A percentile compares a stretch with the other conserved stretches of the same genome.
phyloP scores from a whole-genome alignment of 1,284 basidiomycete genomes.

The Hypsizygus ulmarius region DNA sequence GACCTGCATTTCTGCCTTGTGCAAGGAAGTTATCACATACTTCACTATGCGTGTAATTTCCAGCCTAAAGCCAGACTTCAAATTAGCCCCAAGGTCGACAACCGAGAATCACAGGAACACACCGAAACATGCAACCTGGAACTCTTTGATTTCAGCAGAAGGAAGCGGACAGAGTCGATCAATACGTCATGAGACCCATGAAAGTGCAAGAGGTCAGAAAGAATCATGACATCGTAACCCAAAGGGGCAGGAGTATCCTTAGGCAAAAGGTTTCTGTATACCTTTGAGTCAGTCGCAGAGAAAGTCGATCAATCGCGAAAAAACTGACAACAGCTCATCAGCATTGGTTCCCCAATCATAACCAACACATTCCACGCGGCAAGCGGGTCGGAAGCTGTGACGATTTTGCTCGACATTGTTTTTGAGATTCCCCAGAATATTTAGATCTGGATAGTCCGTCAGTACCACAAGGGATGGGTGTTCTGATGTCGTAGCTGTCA shows the following conservation, averaged over 20 bases:
- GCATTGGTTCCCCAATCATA: constrained; percentile 64
- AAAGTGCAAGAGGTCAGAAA: constrained; percentile 72
- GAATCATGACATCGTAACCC: constrained; percentile 57
- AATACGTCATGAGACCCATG: constrained; percentile 57
- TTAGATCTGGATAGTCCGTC: constrained; percentile 67
- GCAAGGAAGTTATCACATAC: constrained; percentile 57
- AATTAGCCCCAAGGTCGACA: neutral
- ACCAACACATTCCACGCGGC: constrained; percentile 44
- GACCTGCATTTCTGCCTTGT: constrained; percentile 38
- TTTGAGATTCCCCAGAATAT: constrained; percentile 54
- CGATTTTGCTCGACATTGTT: constrained; percentile 53
- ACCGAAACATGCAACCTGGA: constrained; percentile 58
- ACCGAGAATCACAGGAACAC: constrained; percentile 10
- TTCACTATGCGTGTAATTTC: constrained; percentile 55
- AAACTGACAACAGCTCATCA: constrained; percentile 46
- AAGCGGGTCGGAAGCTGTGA: constrained; percentile 32
- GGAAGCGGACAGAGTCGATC: constrained; percentile 43
- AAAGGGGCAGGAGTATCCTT: constrained; percentile 12
- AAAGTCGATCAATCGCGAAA: neutral
- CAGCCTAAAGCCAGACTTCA: constrained; percentile 36
- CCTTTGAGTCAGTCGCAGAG: no score
- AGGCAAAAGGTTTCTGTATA: constrained; percentile 22
- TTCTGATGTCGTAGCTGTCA: constrained; percentile 43
- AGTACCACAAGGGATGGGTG: constrained; percentile 53
- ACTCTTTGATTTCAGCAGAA: constrained; percentile 42